Conservation (phyloP, 2,329 filamentous ascomycete genomes). For the Trichophyton rubrum region DNA sequence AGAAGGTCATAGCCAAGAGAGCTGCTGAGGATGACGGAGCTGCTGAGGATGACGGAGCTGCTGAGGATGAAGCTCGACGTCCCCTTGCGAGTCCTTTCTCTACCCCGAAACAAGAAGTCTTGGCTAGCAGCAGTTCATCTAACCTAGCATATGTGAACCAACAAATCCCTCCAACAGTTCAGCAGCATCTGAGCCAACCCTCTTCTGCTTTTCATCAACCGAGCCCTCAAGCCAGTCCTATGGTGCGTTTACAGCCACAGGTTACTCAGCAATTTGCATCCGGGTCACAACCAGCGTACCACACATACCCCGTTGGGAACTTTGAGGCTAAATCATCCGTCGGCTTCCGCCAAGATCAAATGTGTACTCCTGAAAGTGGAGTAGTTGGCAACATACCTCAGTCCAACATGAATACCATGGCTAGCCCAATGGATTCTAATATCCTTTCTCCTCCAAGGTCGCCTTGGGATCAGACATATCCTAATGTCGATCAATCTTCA, state of each 20-base stretch:
- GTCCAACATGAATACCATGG: neutral
- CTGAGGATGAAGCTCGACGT: neutral
- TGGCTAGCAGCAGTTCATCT: neutral
- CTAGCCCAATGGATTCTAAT: neutral
- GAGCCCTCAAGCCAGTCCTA: neutral
- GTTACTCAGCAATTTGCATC: neutral
- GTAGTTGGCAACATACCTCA: neutral
- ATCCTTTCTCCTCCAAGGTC: neutral
- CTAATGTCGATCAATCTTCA: neutral
- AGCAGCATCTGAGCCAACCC: neutral
- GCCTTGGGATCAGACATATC: neutral
- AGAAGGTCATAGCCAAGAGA: conserved; percentile 15
- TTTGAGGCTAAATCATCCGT: neutral
- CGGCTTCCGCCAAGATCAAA: neutral
- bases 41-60: neutral
- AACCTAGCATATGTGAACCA: no score
- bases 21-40: neutral
- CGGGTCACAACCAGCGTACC: neutral
- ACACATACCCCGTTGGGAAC: neutral
- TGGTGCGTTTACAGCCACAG: neutral
- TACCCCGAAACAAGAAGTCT: neutral
- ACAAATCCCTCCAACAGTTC: neutral
- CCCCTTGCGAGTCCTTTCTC: neutral
- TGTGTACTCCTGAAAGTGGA: neutral
- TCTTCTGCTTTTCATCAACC: neutral